phyloP scores from a whole-genome alignment of 352 stramenopile species.

The Phytophthora pini region DNA sequence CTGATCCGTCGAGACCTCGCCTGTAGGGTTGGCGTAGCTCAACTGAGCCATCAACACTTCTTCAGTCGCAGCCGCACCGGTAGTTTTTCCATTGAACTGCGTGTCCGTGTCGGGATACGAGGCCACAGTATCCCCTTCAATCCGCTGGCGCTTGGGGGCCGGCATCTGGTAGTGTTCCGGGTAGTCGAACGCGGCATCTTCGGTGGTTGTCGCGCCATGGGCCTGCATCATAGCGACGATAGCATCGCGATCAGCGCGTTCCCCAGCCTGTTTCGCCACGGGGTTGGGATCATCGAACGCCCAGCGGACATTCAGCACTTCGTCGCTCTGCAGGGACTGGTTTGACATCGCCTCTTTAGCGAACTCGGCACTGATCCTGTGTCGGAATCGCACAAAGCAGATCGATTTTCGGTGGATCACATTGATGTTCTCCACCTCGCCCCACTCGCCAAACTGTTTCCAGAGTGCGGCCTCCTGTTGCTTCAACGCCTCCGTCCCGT shows the following conservation, averaged over 20 bases:
- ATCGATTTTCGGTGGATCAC: slow-evolving; percentile 93
- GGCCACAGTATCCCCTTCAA: slow-evolving; percentile 65
- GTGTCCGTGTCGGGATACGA: slow-evolving; percentile 79
- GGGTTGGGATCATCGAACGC: slow-evolving; percentile 95
- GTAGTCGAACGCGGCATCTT: slow-evolving; percentile 78
- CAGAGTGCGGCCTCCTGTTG: slow-evolving; percentile 72
- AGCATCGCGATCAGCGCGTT: slow-evolving; percentile 90
- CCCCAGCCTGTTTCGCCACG: slow-evolving; percentile 88
- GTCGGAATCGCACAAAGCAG: slow-evolving; percentile 89
- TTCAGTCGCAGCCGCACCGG: slow-evolving; percentile 15
- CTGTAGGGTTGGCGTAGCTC: slow-evolving; percentile 64
- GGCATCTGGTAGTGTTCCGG: slow-evolving; percentile 82
- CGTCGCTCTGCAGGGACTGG: slow-evolving; percentile 85
- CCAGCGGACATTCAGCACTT: slow-evolving; percentile 94
- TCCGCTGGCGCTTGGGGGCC: slow-evolving; percentile 68
- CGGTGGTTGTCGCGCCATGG: slow-evolving; percentile 58
- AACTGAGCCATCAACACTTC: slow-evolving; percentile 56
- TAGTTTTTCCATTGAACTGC: slow-evolving; percentile 44
- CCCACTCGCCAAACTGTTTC: slow-evolving; percentile 93
- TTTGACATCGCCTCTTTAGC: slow-evolving; percentile 92
- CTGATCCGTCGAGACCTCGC: slow-evolving; percentile 27
- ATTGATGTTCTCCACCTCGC: slow-evolving; percentile 95
- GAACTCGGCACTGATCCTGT: slow-evolving; percentile 84
- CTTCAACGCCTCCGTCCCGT: slow-evolving; percentile 48
- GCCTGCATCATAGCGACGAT: slow-evolving; percentile 86